Evolutionary conservation across 495 filamentous ascomycete species (phyloP).

Genomic region (Daldinia childiae): DNA sequence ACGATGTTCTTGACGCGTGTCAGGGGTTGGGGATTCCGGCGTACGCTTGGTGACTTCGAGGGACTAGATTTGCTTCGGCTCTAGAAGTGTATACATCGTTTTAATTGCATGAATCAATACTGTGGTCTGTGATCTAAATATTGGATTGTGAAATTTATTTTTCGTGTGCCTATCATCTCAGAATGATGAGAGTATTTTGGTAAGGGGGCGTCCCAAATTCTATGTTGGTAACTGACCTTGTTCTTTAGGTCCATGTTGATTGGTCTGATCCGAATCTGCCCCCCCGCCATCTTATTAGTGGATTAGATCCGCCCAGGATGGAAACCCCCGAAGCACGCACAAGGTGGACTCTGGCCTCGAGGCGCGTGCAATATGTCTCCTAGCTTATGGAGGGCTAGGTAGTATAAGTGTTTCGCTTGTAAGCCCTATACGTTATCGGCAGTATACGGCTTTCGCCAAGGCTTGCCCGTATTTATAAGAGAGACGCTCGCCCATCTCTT

Average conservation of each 20-base stretch:
- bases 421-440: conserved; percentile 14
- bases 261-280: not conserved
- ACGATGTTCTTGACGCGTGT: conserved; percentile 6
- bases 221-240: not conserved
- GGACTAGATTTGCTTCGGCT: conserved; percentile 12
- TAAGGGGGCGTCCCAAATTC: no score
- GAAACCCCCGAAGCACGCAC: conserved; percentile 8
- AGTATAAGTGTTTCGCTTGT: not conserved
- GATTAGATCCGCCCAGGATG: conserved; percentile 3
- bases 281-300: conserved; percentile 4
- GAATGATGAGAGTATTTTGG: not conserved
- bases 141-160: not conserved
- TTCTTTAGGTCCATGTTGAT: not conserved
- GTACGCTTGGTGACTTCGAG: conserved; percentile 9
- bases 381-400: not conserved
- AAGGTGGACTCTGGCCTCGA: conserved; percentile 10
- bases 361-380: conserved; percentile 9
- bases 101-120: conserved; percentile 8
- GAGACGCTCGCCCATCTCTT: conserved; percentile 1
- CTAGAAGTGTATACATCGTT: conserved; percentile 13
- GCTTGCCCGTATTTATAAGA: conserved; percentile 27
- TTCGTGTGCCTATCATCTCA: not conserved
- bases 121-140: not conserved
- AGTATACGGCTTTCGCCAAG: not conserved
- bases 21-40: conserved; percentile 7